Evolutionary conservation across 2,329 filamentous ascomycete species (phyloP).

Genomic region (Trichoderma sp.): DNA sequence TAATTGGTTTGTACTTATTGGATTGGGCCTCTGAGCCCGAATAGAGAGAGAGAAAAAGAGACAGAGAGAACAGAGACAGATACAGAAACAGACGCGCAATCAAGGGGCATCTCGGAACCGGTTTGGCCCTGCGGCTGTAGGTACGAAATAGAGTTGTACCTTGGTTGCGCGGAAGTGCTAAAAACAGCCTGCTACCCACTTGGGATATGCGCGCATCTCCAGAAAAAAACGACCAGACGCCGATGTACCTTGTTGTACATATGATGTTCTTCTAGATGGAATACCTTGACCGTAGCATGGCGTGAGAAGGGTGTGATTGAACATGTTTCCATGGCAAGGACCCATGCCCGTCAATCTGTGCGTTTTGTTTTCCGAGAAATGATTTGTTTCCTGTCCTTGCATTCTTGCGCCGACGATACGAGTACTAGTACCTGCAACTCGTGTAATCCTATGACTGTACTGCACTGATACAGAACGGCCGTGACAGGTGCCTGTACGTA

Average conservation of each 20-base stretch:
- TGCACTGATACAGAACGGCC: neutral
- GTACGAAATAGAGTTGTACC: neutral
- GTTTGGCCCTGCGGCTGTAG: neutral
- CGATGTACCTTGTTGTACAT: neutral
- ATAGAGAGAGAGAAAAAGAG: neutral
- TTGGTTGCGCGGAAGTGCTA: neutral
- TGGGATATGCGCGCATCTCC: neutral
- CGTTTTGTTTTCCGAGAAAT: neutral
- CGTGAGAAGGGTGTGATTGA: neutral
- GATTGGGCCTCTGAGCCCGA: neutral
- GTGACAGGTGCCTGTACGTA: constrained; percentile 10
- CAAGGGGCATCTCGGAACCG: neutral
- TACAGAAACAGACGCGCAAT: neutral
- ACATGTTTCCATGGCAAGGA: neutral
- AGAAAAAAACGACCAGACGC: neutral
- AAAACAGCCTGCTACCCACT: neutral
- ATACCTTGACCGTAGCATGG: neutral
- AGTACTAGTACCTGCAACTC: neutral
- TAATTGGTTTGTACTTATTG: neutral
- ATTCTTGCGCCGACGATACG: neutral
- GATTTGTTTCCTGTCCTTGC: neutral
- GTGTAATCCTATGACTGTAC: neutral
- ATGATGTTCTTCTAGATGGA: no score
- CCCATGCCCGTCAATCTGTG: neutral
- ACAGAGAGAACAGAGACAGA: neutral